These are phyloP conservation scores for Trichoderma gracile DNA, from an alignment of 2,329 filamentous ascomycete species.

Conservation along the genomic window DNA sequence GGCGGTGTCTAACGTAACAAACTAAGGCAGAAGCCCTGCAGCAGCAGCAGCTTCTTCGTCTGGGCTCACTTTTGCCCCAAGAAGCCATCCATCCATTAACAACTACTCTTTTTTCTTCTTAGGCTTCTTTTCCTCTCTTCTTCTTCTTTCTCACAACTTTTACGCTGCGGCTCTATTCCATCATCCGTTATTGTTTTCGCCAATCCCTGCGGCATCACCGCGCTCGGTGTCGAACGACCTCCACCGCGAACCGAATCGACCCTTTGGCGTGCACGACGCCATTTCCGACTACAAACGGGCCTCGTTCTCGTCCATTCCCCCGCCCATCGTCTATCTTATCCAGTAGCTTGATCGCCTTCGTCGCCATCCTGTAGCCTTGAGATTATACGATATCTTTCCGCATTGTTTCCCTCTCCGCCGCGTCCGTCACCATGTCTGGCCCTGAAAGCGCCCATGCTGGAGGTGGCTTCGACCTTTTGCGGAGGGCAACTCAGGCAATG, in stretches of 20 bases:
- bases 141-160: neutral
- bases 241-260: slow-evolving; percentile 15
- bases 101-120: slow-evolving; percentile 13
- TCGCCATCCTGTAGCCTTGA: slow-evolving; percentile 12
- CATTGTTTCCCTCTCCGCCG: neutral
- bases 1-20: neutral
- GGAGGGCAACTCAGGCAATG: slow-evolving; percentile 63
- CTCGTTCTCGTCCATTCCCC: slow-evolving; percentile 6
- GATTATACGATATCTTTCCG: slow-evolving; percentile 4
- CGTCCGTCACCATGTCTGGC: slow-evolving; percentile 49
- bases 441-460: slow-evolving; percentile 45
- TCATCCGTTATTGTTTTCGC: slow-evolving; percentile 13
- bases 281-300: slow-evolving; percentile 17
- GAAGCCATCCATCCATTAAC: slow-evolving; percentile 19
- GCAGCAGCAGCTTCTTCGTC: slow-evolving; percentile 22
- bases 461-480: slow-evolving; percentile 57
- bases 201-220: slow-evolving; percentile 13
- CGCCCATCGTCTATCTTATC: slow-evolving; percentile 10
- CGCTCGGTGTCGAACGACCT: neutral
- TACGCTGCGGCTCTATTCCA: slow-evolving; percentile 11
- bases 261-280: slow-evolving; percentile 26
- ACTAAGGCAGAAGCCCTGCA: slow-evolving; percentile 14
- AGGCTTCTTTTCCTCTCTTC: neutral
- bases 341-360: slow-evolving; percentile 14
- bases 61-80: slow-evolving; percentile 23